These are phyloP conservation scores for Microcera coccophila DNA, from an alignment of 2,329 filamentous ascomycete genomes.

Conservation along the genomic window DNA sequence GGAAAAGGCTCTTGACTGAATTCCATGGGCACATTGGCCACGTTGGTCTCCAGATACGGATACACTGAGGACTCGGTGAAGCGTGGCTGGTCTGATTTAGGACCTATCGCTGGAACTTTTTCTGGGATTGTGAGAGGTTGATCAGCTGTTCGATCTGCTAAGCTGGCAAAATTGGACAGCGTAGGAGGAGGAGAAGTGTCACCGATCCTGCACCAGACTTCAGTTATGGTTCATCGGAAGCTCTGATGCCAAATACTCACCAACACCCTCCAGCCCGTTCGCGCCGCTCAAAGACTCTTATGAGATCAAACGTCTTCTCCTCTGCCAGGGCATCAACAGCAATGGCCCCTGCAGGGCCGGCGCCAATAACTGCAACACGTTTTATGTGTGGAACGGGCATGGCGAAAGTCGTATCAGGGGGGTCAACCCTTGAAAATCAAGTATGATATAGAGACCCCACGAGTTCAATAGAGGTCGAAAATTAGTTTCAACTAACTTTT, in stretches of 20 bases:
- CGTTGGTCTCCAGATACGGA: slow-evolving; percentile 62
- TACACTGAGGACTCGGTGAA: slow-evolving; percentile 59
- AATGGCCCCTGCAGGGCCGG: slow-evolving; percentile 58
- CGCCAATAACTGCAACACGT: slow-evolving; percentile 56
- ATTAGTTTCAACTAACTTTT: too few species aligned
- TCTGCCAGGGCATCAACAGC: slow-evolving; percentile 56
- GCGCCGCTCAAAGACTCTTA: slow-evolving; percentile 60
- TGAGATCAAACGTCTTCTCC: slow-evolving; percentile 55
- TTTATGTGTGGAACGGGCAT: slow-evolving; percentile 21
- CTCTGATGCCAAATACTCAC: slow-evolving; percentile 34
- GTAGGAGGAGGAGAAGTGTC: slow-evolving; percentile 36
- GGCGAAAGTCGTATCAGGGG: background rate
- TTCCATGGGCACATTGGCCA: slow-evolving; percentile 56
- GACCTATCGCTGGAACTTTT: slow-evolving; percentile 43
- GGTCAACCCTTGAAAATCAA: too few species aligned
- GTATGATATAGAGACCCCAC: too few species aligned
- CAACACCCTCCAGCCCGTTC: slow-evolving; percentile 59
- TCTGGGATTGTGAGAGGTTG: slow-evolving; percentile 44
- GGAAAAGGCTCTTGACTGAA: slow-evolving; percentile 57
- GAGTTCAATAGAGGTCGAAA: too few species aligned
- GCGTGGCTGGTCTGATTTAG: slow-evolving; percentile 41
- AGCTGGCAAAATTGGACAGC: slow-evolving; percentile 42
- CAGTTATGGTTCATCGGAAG: background rate
- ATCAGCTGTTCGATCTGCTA: slow-evolving; percentile 50
- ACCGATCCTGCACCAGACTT: slow-evolving; percentile 48